Evolutionary conservation across 2,329 filamentous ascomycete genomes (phyloP), one percentile per base, ranked within the genome.

Genomic region (Penicillium verrucosum): DNA sequence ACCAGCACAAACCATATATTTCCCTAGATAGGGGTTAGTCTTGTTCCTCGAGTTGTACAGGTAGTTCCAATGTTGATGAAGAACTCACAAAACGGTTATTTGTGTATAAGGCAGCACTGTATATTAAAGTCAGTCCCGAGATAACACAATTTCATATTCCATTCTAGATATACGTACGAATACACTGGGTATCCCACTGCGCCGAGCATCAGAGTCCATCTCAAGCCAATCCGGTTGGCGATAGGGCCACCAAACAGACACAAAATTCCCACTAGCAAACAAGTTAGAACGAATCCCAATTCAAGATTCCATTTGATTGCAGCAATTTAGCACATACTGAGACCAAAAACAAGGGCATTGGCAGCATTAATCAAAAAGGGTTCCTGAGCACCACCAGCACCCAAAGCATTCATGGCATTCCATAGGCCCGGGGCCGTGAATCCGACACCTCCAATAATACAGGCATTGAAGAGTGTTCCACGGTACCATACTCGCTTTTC

Each of bases 401-500:
- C 81, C 5, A 82, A 69, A 1, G 75, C 72, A 58, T 80, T 82
- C 78, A 83, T 82, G 1, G 81, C 81, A 64, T 82, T 83, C 81
- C 82, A 84, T 3, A 84, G 66, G 0, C 70, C 70, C 0, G 70
- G 70, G 6, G 70, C 70, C 27, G 81, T 70, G 61, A 82, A 83
- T 1, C 80, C 81, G 0, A 82, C 80, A 14, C 72, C 74, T 12
- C 81, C 81, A 44, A 82, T 81, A 16, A 83, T 72, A 46, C 78
- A 78, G 38, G 80, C 80, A 63, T 83, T 81, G 73, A 82, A 82
- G 1, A 83, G 73, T 0, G 80, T 82, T 2, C 75, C 76, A 50
- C 75, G 78, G 59, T 82, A 80, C 81, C 81, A 83, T 41, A 57
- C 36, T 29, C 61, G 58, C 21, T 61, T 60, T 18, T 49, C 53